Percentiles rank a stretch among this genome's conserved stretches.
phyloP scores from a whole-genome alignment of 179 eudicot genomes.

The Spergularia azorica region DNA sequence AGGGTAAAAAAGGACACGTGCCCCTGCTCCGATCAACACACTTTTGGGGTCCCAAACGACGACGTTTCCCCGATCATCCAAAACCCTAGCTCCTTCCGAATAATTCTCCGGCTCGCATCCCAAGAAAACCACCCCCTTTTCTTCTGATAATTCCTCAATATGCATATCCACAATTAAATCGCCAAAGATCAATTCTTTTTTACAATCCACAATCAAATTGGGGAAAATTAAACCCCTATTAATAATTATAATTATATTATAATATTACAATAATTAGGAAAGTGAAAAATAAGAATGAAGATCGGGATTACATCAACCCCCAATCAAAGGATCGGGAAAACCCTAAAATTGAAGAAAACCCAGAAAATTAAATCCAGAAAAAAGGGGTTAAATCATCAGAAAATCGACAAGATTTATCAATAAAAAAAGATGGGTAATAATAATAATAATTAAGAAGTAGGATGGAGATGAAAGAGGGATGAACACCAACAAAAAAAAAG shows the following conservation, averaged over 20 bases:
- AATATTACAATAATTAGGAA: not conserved
- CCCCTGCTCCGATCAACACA: slow-evolving; percentile 82
- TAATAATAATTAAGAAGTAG: not conserved
- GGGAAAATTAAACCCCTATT: not conserved
- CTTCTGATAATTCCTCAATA: slow-evolving; percentile 55
- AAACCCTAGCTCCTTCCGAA: slow-evolving; percentile 23
- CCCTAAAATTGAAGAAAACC: not conserved
- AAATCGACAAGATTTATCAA: not conserved
- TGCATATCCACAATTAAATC: slow-evolving; percentile 46
- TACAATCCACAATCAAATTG: not conserved
- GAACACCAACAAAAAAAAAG: not conserved
- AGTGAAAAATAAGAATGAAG: not conserved
- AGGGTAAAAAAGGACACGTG: slow-evolving; percentile 79
- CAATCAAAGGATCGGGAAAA: not conserved
- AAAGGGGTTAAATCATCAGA: no score
- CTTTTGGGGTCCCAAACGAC: slow-evolving; percentile 62
- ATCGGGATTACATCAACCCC: not conserved
- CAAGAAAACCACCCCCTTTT: not conserved
- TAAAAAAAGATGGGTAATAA: not conserved
- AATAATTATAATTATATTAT: not conserved
- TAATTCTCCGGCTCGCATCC: not conserved
- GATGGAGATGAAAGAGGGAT: not conserved
- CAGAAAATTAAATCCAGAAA: not conserved
- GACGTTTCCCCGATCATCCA: slow-evolving; percentile 16
- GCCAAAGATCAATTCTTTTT: slow-evolving; percentile 13